Evolutionary conservation across 1,139 yeast species (phyloP), one percentile per base, ranked within the genome.

Genomic region (Geotrichum candidum): DNA sequence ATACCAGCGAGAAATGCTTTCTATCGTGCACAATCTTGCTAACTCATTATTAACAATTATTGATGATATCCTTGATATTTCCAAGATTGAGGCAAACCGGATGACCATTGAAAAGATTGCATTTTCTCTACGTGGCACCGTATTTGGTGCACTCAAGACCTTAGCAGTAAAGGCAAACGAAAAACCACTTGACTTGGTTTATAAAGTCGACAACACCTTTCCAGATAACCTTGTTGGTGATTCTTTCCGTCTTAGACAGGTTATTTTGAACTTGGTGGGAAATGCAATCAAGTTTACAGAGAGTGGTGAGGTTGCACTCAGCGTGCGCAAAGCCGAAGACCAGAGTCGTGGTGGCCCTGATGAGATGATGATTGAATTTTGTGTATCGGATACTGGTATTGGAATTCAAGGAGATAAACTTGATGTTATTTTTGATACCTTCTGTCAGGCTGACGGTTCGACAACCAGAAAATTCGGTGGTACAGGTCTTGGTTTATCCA

Each of bases 381-480:
- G 96, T 74, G 96, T 89, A 7, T 84, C 91, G 65, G 96, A 89
- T 73, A 89, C 96, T 0, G 96, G 96, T 73, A 88, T 89, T 68
- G 96, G 96, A 69, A 90, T 90, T 65, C 90, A 86, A 71, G 86
- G 83, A 71, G 96, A 89, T 70, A 89, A 89, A 71, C 79, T 89
- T 57, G 96, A 90, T 54, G 80, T 89, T 53, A 89, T 89, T 71
- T 90, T 90, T 70, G 96, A 89, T 70, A 90, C 94, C 4, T 90
- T 90, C 77, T 87, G 96, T 70, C 96, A 90, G 74, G 96, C 96
- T 2, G 96, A 90, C 76, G 96, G 96, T 58, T 88, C 96, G 2
- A 89, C 96, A 0, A 90, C 96, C 1, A 82, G 96, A 72, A 88
- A 88, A 73, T 90, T 90, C 73, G 96, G 96, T 72, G 96, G 96